phyloP scores from a whole-genome alignment of 129 eudicot species.

The Saussurea involucrata region DNA sequence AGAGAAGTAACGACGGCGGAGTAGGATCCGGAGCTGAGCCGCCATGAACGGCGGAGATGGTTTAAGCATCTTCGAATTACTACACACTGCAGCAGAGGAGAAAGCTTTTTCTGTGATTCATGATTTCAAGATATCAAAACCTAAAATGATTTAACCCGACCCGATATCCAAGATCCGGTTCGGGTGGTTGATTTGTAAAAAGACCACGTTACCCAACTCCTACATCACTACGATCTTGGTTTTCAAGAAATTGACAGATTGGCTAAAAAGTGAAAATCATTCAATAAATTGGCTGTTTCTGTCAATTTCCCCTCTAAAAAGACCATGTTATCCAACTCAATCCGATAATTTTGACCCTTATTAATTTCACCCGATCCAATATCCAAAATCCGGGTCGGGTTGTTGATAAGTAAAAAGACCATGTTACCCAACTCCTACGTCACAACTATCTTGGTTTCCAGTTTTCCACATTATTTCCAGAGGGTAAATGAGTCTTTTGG shows the following conservation, averaged over 20 bases:
- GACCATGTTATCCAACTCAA: too few species aligned
- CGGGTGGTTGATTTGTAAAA: too few species aligned
- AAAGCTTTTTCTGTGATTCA: too few species aligned
- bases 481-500: constrained; percentile 28
- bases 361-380: neutral
- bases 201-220: too few species aligned
- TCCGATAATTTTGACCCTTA: constrained; percentile 1
- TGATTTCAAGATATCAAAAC: too few species aligned
- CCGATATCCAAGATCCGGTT: too few species aligned
- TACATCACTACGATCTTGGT: too few species aligned
- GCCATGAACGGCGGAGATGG: constrained; percentile 31
- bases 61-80: constrained; percentile 27
- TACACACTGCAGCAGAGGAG: neutral
- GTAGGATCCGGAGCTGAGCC: constrained; percentile 34
- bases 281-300: too few species aligned
- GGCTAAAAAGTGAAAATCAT: too few species aligned
- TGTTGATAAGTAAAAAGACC: neutral
- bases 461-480: neutral
- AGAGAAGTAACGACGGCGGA: constrained; percentile 37
- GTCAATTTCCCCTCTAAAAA: too few species aligned
- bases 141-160: too few species aligned
- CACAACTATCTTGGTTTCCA: neutral
- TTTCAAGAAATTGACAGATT: too few species aligned
- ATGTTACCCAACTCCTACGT: neutral
- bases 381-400: neutral